Base-by-base conservation (phyloP, 163 green algal genomes). In the Coccomyxa subellipsoidea region DNA sequence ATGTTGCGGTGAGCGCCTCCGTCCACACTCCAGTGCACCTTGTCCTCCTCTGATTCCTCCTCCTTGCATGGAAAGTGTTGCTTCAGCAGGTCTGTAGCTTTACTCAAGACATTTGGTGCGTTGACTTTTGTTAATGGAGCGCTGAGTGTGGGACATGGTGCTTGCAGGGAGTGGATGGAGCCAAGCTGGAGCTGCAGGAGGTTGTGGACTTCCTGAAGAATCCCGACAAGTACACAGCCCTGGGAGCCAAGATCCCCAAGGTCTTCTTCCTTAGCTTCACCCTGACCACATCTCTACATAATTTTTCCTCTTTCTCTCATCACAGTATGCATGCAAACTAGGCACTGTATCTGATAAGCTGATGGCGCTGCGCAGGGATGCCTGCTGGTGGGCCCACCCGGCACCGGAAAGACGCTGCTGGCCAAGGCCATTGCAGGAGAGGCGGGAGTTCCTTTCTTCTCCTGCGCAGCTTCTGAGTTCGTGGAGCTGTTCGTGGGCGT, bases 401-500 rank as follows among this genome's bases (percentile, higher is more conserved):
- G 95, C 34, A 98, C 96, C 9, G 96, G 96, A 59, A 99, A 99
- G 92, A 99, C 97, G 15, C 91, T 99, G 85, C 93, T 99, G 77
- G 76, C 76, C 80, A 97, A 97, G 90, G 96, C 96, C 34, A 95
- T 99, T 40, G 97, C 97, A 27, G 97, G 97, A 40, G 97, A 99
- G 91, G 97, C 97, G 0, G 95, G 94, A 75, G 92, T 94, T 54
- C 96, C 97, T 54, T 99, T 99, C 95, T 99, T 99, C 90, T 94
- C 90, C 38, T 97, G 94, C 85, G 94, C 96, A 25, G 96, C 96
- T 47, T 98, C 95, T 10, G 96, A 99, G 92, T 99, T 99, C 89
- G 97, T 99, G 81, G 97, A 99, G 91, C 91, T 99, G 84, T 99
- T 99, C 90, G 97, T 99, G 23, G 97, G 97, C 76, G 94, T 98